Conservation (phyloP, 2,329 filamentous ascomycete species). For the Chalaropsis ovoidea region DNA sequence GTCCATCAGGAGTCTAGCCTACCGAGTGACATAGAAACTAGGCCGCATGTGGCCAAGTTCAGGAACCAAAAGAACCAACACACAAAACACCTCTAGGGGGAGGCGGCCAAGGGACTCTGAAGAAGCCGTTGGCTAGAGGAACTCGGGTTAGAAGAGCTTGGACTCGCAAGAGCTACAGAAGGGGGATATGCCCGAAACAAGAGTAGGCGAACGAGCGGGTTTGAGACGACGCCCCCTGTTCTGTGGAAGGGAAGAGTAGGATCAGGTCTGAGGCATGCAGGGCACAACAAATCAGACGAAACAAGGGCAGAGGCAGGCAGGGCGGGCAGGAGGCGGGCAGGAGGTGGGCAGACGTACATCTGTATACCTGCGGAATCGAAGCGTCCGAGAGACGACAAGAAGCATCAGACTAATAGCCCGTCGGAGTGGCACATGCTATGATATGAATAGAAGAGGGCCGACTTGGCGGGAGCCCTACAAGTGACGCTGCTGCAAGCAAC, state of each 20-base stretch:
- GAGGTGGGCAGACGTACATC: neutral
- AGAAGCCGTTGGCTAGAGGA: neutral
- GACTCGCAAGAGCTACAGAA: neutral
- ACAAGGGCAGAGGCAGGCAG: neutral
- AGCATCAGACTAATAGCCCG: neutral
- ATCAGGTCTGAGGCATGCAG: neutral
- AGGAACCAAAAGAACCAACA: neutral
- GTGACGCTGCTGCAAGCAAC: no score
- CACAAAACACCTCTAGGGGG: neutral
- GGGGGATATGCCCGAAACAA: constrained; percentile 1
- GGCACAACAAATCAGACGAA: constrained; percentile 3
- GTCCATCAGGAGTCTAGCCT: neutral
- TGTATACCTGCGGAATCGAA: neutral
- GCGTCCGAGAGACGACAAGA: neutral
- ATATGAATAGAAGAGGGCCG: neutral
- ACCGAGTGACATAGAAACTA: constrained; percentile 2
- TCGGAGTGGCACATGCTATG: neutral
- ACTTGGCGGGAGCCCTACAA: neutral
- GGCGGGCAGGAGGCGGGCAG: neutral
- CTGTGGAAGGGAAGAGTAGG: constrained; percentile 2
- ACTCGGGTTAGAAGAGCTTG: neutral
- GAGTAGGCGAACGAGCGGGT: neutral
- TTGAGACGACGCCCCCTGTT: constrained; percentile 1
- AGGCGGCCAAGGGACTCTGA: neutral
- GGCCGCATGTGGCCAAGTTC: neutral